Evolutionary conservation across 306 rosid genomes (phyloP), one percentile per base, ranked within the genome.

Genomic region (Acacia acuminata): DNA sequence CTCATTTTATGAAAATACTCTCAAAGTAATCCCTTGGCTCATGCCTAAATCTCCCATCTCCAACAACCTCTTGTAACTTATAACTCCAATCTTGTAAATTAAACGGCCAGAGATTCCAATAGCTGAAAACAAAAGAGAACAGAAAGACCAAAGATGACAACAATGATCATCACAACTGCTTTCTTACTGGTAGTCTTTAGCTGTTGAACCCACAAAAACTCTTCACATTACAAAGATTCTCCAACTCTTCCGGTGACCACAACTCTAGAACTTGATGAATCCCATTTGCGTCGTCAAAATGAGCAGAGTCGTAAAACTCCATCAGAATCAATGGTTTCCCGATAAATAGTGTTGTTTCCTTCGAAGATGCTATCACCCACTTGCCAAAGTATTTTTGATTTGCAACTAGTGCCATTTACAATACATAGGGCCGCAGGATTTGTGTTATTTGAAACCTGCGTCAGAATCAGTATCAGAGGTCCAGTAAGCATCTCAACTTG

Each of bases 121-220:
- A 16, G n/a, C 8, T 5, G 5, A 51, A 51, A 4, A 16, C 22
- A 51, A 17, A 51, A 17, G 7, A 51, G 7, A 51, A 17, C 17
- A 51, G 61, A 3, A 20, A 53, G 19, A 4, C 61, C 61, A 3
- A 53, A 53, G 61, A 53, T 19, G 11, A 53, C 10, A 4, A 15
- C 2, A 51, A 51, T 5, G 17, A 51, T 51, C 8, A 4, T 0
- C n/a, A 17, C 2, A 51, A 51, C 4, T 16, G 58, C 58, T 51
- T 51, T 51, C 8, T 51, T 51, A 17, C 58, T 51, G 7, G n/a
- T 51, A 51, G 48, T 44, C 48, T 34, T 34, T 8, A 79, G 51
- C 82, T 83, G 71, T 83, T 86, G 69, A 63, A 72, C 40, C 89
- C 82, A 66, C 86, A 60, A 10, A n/a, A 53, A 2, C 77, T 68